Evolutionary conservation across 2,329 filamentous ascomycete genomes (phyloP).

Genomic region (Dothiorella sarmentorum): DNA sequence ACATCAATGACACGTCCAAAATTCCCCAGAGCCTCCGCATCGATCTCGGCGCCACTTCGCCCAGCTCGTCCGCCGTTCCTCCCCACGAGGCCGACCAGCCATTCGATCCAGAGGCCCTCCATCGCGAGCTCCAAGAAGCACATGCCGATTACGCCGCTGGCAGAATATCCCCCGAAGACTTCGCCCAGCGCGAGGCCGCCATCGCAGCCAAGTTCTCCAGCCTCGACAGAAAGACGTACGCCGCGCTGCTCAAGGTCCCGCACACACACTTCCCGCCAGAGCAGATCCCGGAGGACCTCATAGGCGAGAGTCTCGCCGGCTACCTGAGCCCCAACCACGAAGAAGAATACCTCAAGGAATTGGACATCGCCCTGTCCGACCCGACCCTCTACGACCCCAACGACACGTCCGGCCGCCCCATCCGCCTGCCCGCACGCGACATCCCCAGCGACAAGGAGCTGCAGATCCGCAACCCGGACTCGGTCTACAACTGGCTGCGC

Average conservation of each 20-base stretch:
- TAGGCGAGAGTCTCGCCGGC: constrained; percentile 56
- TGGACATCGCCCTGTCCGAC: constrained; percentile 54
- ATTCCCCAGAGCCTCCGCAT: constrained; percentile 72
- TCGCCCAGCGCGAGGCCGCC: constrained; percentile 27
- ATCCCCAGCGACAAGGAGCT: constrained; percentile 48
- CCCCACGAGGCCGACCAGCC: constrained; percentile 23
- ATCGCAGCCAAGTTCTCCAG: constrained; percentile 29
- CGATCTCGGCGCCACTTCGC: constrained; percentile 52
- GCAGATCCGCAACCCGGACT: constrained; percentile 75
- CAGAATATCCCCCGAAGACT: constrained; percentile 30
- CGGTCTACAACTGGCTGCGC: constrained; percentile 92
- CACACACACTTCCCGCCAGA: constrained; percentile 37
- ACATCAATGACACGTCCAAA: constrained; percentile 81
- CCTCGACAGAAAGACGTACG: constrained; percentile 30
- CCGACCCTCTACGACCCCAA: constrained; percentile 54
- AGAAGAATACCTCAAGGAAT: constrained; percentile 67
- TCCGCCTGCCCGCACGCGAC: constrained; percentile 36
- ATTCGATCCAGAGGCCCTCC: constrained; percentile 26
- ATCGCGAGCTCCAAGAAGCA: constrained; percentile 33
- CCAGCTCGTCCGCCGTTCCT: constrained; percentile 25
- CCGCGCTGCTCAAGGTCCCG: constrained; percentile 40
- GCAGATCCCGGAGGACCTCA: constrained; percentile 34
- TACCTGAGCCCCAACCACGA: constrained; percentile 69
- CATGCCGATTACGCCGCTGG: constrained; percentile 32
- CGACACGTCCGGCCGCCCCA: constrained; percentile 37